phyloP scores from a whole-genome alignment of 2,329 filamentous ascomycete genomes.

The Fusarium continuum region DNA sequence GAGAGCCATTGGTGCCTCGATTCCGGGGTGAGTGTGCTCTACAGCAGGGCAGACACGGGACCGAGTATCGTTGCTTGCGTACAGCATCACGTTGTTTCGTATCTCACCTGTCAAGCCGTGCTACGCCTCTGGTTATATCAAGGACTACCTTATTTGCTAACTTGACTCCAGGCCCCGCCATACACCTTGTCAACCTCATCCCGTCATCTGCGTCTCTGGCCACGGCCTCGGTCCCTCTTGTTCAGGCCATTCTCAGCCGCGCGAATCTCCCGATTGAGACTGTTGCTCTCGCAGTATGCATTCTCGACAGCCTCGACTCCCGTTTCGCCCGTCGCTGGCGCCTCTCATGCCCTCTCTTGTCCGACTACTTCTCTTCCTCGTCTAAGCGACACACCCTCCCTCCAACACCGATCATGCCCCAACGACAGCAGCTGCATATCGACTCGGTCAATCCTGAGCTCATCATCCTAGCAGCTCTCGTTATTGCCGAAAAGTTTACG shows the following conservation, averaged over 20 bases:
- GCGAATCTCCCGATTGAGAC: constrained; percentile 68
- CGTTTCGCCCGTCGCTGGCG: constrained; percentile 72
- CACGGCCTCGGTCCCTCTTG: constrained; percentile 64
- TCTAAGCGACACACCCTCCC: constrained; percentile 61
- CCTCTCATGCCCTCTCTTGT: constrained; percentile 62
- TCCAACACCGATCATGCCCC: constrained; percentile 47
- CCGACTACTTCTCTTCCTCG: constrained; percentile 40
- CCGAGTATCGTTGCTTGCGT: neutral
- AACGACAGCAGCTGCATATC: constrained; percentile 60
- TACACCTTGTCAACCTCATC: constrained; percentile 72
- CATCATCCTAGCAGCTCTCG: constrained; percentile 68
- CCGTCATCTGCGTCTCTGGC: constrained; percentile 70
- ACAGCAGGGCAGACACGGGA: neutral
- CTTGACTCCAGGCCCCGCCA: constrained; percentile 63
- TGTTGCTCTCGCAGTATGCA: constrained; percentile 71
- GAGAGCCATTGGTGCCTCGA: constrained; percentile 53
- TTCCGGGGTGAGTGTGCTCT: constrained; percentile 49
- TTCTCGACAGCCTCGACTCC: constrained; percentile 70
- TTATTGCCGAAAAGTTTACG: constrained; percentile 72
- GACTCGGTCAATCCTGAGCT: constrained; percentile 70
- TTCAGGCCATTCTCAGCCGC: constrained; percentile 68
- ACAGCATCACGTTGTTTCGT: constrained; percentile 15
- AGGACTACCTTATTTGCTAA: constrained; percentile 26
- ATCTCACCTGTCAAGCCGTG: constrained; percentile 3
- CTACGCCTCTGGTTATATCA: constrained; percentile 1